A percentile compares a stretch with the other conserved stretches of the same genome.
Evolutionary conservation across 169 alveolate genomes (phyloP).

Genomic region (Fabrea salina): DNA sequence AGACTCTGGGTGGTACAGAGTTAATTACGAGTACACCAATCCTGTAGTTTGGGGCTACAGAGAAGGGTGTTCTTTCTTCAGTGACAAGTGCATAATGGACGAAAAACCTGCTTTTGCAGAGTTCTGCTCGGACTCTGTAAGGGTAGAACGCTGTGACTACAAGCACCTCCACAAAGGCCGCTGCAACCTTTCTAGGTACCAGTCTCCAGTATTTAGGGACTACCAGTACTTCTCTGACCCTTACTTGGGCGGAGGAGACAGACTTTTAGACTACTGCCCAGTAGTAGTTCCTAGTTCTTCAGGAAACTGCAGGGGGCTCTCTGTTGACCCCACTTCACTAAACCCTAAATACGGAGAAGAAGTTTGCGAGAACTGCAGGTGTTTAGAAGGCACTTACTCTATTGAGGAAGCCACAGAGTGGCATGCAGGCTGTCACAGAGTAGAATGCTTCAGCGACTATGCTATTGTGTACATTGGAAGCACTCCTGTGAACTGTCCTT

Average conservation of each 20-base stretch:
- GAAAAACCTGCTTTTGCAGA: background rate
- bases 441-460: background rate
- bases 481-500: background rate
- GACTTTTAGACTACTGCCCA: constrained; percentile 20
- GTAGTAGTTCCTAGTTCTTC: background rate
- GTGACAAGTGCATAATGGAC: constrained; percentile 7
- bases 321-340: background rate
- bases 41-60: background rate
- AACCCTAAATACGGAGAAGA: background rate
- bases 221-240: constrained; percentile 21
- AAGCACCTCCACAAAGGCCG: background rate
- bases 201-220: background rate
- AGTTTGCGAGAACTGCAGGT: constrained; percentile 23
- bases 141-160: background rate
- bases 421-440: background rate
- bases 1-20: constrained; percentile 59
- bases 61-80: constrained; percentile 12
- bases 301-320: constrained; percentile 24
- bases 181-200: background rate
- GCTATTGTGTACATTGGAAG: background rate
- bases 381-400: background rate
- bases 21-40: constrained; percentile 24
- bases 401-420: background rate
- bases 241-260: background rate
- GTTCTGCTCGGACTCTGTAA: background rate